Base-by-base conservation (phyloP, 1,284 basidiomycete species). In the Microbotryum saponariae region DNA sequence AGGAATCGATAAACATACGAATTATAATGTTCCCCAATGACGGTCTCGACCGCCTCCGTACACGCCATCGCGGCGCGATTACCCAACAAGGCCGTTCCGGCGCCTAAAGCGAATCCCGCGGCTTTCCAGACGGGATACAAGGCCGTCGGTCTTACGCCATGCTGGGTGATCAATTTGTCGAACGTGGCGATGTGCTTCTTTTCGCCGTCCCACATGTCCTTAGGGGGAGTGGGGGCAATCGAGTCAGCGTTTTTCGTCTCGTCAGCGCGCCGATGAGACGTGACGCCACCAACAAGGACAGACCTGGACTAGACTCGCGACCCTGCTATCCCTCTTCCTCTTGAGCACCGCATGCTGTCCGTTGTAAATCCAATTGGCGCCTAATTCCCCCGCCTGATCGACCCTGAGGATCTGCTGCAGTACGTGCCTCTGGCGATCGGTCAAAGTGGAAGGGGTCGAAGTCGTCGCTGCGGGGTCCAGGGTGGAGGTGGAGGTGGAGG, bases 201-300 rank as follows among this genome's bases (percentile, higher is more conserved):
- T 77, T 97, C 93, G 73, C 91, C 91, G 54, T 90, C 84, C 91
- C 91, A 97, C 93, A 97, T 97, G 66, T 88, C 85, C 88, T 94
- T 94, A 14, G 27, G 37, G 37, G 12, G 16, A 31, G 31, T 31
- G 31, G 8, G 31, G 9, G 49, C 7, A 2, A 51, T 21, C 7
- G n/a, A 25, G 23, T 16, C n/a, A 16, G n/a, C 14, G n/a, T 23
- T 23, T 25, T 27, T 27, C n/a, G 23, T 25, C n/a, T 27, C n/a
- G 23, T 25, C n/a, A 21, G n/a, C n/a, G 49, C 10, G 9, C 8
- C 25, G 4, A 52, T 52, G 23, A n/a, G 37, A 6, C n/a, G 42
- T 8, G 20, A 31, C 44, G 33, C 46, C 21, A 18, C 21, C 3
- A 47, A 2, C 20, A 4, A 14, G 25, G 21, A 51, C 82, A 66